A percentile compares a stretch with the other conserved stretches of the same genome.
These are phyloP conservation scores for Zygnema circumcarinatum DNA, from an alignment of 139 green algal genomes.

Conservation along the genomic window DNA sequence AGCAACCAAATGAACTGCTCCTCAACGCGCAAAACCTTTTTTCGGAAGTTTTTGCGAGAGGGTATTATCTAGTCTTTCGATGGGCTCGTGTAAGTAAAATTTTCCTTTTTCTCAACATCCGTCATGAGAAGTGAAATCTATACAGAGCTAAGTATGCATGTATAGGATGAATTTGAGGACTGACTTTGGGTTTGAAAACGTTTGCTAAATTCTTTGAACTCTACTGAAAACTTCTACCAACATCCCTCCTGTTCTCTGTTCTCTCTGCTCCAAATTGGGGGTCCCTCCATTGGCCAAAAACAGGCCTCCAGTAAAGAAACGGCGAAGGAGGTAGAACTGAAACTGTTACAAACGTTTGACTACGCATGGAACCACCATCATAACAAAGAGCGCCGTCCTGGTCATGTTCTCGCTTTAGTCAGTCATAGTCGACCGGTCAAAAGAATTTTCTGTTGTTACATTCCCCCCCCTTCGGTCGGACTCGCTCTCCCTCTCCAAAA, in stretches of 20 bases:
- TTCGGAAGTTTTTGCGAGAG: slow-evolving; percentile 2
- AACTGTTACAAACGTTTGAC: slow-evolving; percentile 32
- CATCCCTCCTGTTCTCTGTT: neutral
- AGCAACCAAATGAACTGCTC: neutral
- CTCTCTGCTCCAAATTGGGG: neutral
- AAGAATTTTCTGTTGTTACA: neutral
- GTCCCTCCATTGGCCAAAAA: too few relatives aligned
- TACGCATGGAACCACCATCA: slow-evolving; percentile 32
- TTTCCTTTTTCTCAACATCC: neutral
- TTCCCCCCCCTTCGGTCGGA: neutral
- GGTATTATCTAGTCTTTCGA: slow-evolving; percentile 12
- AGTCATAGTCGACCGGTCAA: neutral
- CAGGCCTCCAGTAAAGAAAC: slow-evolving; percentile 15
- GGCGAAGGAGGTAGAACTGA: slow-evolving; percentile 17
- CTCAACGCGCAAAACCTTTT: neutral
- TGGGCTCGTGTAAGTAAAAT: slow-evolving; percentile 16
- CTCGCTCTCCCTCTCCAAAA: slow-evolving; percentile 10
- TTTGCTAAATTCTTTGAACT: neutral
- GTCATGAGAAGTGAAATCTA: neutral
- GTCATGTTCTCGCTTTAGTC: slow-evolving; percentile 1
- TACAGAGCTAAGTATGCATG: neutral
- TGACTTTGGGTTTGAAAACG: neutral
- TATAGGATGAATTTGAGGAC: neutral
- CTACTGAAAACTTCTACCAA: neutral
- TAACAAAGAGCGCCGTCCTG: slow-evolving; percentile 6